phyloP scores from a whole-genome alignment of 352 stramenopile genomes.

The Pythium insidiosum region DNA sequence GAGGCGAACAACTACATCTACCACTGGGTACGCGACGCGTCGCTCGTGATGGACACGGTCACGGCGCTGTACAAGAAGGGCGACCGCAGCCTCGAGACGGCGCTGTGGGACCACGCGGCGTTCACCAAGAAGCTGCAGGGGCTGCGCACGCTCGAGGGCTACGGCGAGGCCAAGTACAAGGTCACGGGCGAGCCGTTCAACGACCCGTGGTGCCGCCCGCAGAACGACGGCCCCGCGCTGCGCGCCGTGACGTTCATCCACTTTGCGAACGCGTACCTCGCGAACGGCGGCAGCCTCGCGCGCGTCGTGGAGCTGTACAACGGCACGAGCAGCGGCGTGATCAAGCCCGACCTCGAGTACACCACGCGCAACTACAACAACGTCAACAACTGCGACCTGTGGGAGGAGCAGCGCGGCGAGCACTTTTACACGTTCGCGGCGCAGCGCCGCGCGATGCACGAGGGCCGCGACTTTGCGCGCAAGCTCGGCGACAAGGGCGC shows the following conservation, averaged over 20 bases:
- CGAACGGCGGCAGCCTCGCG: constrained; percentile 7
- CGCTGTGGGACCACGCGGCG: constrained; percentile 16
- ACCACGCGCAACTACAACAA: constrained; percentile 18
- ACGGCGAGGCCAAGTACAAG: constrained; percentile 21
- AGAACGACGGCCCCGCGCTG: constrained; percentile 18
- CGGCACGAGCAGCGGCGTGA: constrained; percentile 15
- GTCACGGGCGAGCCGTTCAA: constrained; percentile 15
- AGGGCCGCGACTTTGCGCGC: constrained; percentile 12
- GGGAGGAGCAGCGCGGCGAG: constrained; percentile 15
- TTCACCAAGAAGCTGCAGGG: constrained; percentile 17
- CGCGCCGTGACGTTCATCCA: constrained; percentile 18
- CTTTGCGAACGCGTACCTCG: constrained; percentile 13
- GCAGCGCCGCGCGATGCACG: constrained; percentile 16
- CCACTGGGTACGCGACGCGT: constrained; percentile 17
- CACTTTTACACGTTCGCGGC: constrained; percentile 20
- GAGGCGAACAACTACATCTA: constrained; percentile 16
- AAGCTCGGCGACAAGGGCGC: constrained; percentile 12
- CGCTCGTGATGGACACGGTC: constrained; percentile 13
- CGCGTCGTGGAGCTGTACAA: constrained; percentile 16
- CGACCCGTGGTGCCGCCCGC: constrained; percentile 16
- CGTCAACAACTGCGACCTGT: constrained; percentile 14
- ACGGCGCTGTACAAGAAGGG: constrained; percentile 10
- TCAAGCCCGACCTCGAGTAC: constrained; percentile 16
- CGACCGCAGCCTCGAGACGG: constrained; percentile 10
- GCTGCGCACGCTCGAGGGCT: constrained; percentile 7